A percentile compares a stretch with the other conserved stretches of the same genome.
These are phyloP conservation scores for Phytophthora pini DNA, from an alignment of 352 stramenopile genomes.

Conservation along the genomic window DNA sequence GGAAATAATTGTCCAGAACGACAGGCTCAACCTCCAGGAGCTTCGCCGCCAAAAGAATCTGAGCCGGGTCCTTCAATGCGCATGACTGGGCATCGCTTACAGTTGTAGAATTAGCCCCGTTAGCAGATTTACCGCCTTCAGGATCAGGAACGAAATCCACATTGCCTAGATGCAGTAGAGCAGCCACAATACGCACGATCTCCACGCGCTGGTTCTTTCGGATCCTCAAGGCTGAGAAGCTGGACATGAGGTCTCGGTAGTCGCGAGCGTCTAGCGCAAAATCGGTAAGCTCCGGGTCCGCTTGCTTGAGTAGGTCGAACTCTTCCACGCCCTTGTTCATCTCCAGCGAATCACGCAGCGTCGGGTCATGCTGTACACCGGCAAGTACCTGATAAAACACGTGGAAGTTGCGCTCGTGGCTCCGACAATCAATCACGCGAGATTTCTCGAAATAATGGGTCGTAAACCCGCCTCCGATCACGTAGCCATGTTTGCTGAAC, in stretches of 20 bases:
- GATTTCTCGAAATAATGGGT: constrained; percentile 87
- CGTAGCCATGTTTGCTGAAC: constrained; percentile 77
- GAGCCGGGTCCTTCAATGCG: constrained; percentile 65
- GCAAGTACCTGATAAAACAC: constrained; percentile 93
- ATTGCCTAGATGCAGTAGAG: constrained; percentile 80
- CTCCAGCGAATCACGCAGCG: constrained; percentile 68
- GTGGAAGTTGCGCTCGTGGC: constrained; percentile 93
- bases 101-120: constrained; percentile 24
- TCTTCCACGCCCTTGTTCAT: constrained; percentile 64
- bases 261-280: constrained; percentile 67
- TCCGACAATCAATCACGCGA: constrained; percentile 78
- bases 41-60: constrained; percentile 72
- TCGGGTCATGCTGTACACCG: constrained; percentile 75
- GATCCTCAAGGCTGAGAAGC: constrained; percentile 79
- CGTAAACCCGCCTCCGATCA: constrained; percentile 83
- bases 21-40: constrained; percentile 81
- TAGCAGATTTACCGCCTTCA: constrained; percentile 67
- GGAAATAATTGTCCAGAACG: constrained; percentile 88
- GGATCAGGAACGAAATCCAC: constrained; percentile 76
- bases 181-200: constrained; percentile 79
- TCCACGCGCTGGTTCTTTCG: constrained; percentile 83
- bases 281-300: constrained; percentile 48
- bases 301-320: constrained; percentile 67
- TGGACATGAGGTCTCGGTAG: constrained; percentile 84
- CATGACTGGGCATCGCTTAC: constrained; percentile 58